phyloP scores from a whole-genome alignment of 2,329 filamentous ascomycete species.

The Biscogniauxia sp. region DNA sequence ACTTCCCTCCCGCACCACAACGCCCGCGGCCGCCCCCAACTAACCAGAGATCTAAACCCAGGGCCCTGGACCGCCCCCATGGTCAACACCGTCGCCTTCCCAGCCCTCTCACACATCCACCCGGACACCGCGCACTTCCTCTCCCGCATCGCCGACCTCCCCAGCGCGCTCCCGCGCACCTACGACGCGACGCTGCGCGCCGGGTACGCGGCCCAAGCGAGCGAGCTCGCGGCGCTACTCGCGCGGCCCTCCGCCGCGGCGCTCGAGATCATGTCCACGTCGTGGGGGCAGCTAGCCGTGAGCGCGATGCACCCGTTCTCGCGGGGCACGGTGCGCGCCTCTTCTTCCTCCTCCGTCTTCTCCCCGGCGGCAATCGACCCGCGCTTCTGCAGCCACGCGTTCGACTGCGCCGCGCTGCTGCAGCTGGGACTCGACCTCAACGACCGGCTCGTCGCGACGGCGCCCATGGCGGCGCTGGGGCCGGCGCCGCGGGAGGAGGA shows the following conservation, averaged over 20 bases:
- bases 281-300: conserved; percentile 32
- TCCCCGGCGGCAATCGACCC: conserved; percentile 40
- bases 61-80: conserved; percentile 30
- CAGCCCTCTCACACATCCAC: conserved; percentile 21
- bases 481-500: conserved; percentile 23
- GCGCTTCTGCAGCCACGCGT: conserved; percentile 41
- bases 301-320: conserved; percentile 41
- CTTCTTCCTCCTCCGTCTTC: conserved; percentile 34
- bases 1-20: not conserved
- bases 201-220: conserved; percentile 25
- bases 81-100: conserved; percentile 30
- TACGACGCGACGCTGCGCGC: conserved; percentile 25
- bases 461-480: conserved; percentile 23
- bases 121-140: conserved; percentile 10
- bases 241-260: conserved; percentile 21
- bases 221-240: conserved; percentile 22
- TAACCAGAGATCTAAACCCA: conserved; percentile 9
- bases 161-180: conserved; percentile 19
- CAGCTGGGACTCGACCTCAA: conserved; percentile 27
- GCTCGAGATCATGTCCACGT: conserved; percentile 32
- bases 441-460: conserved; percentile 25
- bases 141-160: conserved; percentile 8
- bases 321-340: conserved; percentile 41
- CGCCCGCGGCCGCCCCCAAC: not conserved
- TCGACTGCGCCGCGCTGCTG: conserved; percentile 35